Percentiles rank a stretch among this genome's conserved stretches.
Evolutionary conservation across 805 yeast genomes (phyloP).

Genomic region (Jamesozyma hellenica): DNA sequence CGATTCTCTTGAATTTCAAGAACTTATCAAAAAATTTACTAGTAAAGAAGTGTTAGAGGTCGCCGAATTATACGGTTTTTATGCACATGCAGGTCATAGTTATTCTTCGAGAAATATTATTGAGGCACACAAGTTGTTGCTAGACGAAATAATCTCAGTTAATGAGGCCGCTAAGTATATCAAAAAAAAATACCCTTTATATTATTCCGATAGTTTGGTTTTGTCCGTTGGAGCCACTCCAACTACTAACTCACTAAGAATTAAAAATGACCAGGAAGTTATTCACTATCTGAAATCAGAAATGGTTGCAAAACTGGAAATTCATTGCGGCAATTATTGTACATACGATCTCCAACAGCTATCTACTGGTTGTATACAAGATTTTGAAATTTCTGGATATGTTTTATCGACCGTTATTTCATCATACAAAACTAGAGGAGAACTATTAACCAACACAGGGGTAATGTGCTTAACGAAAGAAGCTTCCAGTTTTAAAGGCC

Average conservation of each 20-base stretch:
- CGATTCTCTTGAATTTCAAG: conserved; percentile 30
- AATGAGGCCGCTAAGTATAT: conserved; percentile 38
- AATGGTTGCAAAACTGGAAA: conserved; percentile 41
- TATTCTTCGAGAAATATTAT: conserved; percentile 39
- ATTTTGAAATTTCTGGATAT: conserved; percentile 38
- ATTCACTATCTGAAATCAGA: conserved; percentile 10
- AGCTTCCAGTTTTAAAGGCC: conserved; percentile 47
- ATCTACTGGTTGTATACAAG: conserved; percentile 50
- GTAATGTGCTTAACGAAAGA: conserved; percentile 63
- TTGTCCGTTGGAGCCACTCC: conserved; percentile 80
- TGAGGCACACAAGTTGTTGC: conserved; percentile 39
- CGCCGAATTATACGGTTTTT: conserved; percentile 52
- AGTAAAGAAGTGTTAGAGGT: conserved; percentile 20
- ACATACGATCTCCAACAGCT: conserved; percentile 68
- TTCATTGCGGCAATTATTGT: conserved; percentile 77
- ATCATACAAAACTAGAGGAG: conserved; percentile 42
- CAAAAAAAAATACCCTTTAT: conserved; percentile 19
- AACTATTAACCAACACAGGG: conserved; percentile 61
- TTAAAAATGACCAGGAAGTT: conserved; percentile 8
- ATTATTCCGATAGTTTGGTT: conserved; percentile 33
- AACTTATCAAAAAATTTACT: conserved; percentile 29
- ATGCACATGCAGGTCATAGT: conserved; percentile 75
- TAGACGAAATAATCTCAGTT: conserved; percentile 50
- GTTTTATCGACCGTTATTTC: conserved; percentile 54
- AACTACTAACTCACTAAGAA: conserved; percentile 49